These are phyloP conservation scores for Inga oerstediana DNA, from an alignment of 306 rosid species.

Conservation along the genomic window DNA sequence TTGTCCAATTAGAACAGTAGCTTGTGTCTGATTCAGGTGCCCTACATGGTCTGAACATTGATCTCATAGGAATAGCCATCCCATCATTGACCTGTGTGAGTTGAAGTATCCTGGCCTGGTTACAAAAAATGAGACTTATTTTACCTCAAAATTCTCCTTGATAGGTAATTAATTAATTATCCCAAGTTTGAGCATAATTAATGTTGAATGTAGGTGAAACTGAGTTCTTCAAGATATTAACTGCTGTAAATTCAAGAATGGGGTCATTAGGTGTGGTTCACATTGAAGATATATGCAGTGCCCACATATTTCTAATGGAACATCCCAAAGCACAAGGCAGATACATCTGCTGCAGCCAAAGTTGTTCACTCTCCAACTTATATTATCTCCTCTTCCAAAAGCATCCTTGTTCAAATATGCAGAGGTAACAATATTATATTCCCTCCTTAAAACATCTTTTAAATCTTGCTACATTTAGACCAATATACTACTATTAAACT, in stretches of 20 bases:
- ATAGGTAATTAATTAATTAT: background rate
- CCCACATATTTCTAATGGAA: conserved; percentile 83
- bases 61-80: background rate
- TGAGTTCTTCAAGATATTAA: conserved; percentile 50
- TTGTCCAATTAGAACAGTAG: background rate
- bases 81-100: background rate
- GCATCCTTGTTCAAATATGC: conserved; percentile 45
- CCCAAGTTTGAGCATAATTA: background rate
- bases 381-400: conserved; percentile 40
- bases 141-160: background rate
- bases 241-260: conserved; percentile 75
- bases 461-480: no score
- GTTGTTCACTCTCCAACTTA: conserved; percentile 49
- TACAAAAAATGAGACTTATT: background rate
- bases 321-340: conserved; percentile 61
- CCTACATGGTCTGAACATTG: background rate
- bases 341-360: conserved; percentile 64
- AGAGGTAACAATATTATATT: conserved; percentile 44
- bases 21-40: background rate
- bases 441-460: background rate
- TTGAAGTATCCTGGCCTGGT: background rate
- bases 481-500: background rate
- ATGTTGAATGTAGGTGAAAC: conserved; percentile 52
- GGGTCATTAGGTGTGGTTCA: conserved; percentile 77
- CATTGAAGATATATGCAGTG: conserved; percentile 76